Evolutionary conservation across 1,284 basidiomycete species (phyloP), one percentile per base, ranked within the genome.

Genomic region (Lentinula novae-zelandiae): DNA sequence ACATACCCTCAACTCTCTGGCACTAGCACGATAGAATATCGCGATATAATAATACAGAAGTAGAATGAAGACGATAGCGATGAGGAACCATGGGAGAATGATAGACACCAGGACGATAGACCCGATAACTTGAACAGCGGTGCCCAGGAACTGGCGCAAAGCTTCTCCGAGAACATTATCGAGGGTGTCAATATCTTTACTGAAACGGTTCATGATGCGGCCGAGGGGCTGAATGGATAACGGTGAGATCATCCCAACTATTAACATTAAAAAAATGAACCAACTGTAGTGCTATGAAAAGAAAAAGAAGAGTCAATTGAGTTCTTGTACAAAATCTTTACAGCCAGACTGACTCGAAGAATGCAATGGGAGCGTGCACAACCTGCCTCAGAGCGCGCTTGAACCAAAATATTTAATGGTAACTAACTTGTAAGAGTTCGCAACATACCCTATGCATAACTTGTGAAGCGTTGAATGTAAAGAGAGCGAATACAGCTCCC

Each of bases 331-430:
- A 27, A 27, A 27, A 27, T 27, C 27, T 27, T 27, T 3, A 27
- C 27, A 27, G 27, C 27, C 27, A 27, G 2, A 27, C 27, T 27
- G 27, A 27, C 27, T 95, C 93, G 69, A 93, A 94, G 75, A 92
- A 93, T 3, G 85, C 80, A 51, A 89, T 76, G 0, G 91, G 90
- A 0, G 90, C 90, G 7, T 78, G 74, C 20, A 91, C 72, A 8
- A 93, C 83, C 20, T 78, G 78, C 33, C 67, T 73, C 53, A 87
- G 75, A 10, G 85, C 83, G 27, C 50, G 73, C 73, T 66, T 76
- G 80, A 73, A 90, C 27, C 27, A 27, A 27, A 27, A 27, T 27
- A 27, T 27, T 27, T 27, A 27, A 27, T 4, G 4, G 27, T 4
- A 27, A 27, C 27, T 4, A 27, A 27, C 27, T 27, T 27, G 27